These are phyloP conservation scores for Geranium incanum DNA, from an alignment of 441 rosid species.

Conservation along the genomic window DNA sequence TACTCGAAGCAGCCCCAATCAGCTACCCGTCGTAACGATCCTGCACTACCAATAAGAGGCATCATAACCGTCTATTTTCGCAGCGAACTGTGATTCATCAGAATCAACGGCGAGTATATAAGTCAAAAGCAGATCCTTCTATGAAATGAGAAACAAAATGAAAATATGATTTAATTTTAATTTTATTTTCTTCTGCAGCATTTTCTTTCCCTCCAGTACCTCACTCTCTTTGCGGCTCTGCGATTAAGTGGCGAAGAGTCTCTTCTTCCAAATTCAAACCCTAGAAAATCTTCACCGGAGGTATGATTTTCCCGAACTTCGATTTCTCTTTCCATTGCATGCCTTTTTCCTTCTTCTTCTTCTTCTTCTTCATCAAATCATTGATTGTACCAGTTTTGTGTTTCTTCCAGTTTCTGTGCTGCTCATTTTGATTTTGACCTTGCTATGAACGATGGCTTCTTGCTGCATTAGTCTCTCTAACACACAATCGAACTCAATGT, in stretches of 20 bases:
- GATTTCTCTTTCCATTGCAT: not conserved
- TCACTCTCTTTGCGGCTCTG: not conserved
- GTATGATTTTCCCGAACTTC: not conserved
- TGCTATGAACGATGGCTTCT: conserved; percentile 2
- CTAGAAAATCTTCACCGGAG: conserved; percentile 5
- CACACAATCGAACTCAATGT: not conserved
- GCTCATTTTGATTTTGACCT: conserved; percentile 6
- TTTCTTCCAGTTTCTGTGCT: not conserved
- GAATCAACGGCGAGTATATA: not conserved
- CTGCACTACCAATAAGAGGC: no score
- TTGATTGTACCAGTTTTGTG: not conserved
- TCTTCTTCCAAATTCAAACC: not conserved
- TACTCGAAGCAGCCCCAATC: no score
- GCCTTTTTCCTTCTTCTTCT: conserved; percentile 1
- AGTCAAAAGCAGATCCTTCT: no score
- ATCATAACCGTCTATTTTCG: no score
- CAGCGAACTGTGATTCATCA: not conserved
- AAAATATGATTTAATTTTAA: not conserved
- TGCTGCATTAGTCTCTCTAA: conserved; percentile 3
- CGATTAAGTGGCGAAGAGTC: conserved; percentile 3
- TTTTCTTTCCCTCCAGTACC: conserved; percentile 4
- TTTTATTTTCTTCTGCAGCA: not conserved
- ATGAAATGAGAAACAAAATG: no score
- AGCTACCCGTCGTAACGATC: no score
- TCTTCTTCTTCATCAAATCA: not conserved